Conservation (phyloP, 352 stramenopile species). For the Pythium grandisporangium region DNA sequence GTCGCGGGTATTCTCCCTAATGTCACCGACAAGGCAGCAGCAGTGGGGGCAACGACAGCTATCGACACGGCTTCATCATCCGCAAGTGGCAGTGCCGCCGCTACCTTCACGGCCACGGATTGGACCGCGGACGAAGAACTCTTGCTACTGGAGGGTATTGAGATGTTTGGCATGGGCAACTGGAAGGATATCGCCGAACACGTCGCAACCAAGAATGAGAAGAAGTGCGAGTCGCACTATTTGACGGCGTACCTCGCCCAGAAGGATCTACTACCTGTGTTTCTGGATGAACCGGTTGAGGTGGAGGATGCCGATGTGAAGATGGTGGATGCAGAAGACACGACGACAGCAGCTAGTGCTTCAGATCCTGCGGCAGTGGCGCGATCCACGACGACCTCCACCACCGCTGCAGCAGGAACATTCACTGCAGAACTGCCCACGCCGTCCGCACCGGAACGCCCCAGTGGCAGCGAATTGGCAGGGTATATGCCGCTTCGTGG, state of each 20-base stretch:
- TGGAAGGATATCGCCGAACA: constrained; percentile 91
- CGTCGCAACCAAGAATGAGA: constrained; percentile 77
- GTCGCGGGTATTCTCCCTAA: no score
- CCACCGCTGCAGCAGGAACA: constrained; percentile 7
- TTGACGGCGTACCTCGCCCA: constrained; percentile 64
- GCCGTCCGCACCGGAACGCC: constrained; percentile 17
- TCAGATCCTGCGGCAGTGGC: no score
- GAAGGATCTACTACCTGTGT: constrained; percentile 50
- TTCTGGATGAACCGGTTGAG: constrained; percentile 32
- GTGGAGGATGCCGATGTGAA: constrained; percentile 17
- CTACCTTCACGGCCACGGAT: constrained; percentile 18
- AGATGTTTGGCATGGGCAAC: constrained; percentile 95
- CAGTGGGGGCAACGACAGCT: not conserved
- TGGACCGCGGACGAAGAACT: constrained; percentile 96
- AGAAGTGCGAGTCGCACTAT: constrained; percentile 88
- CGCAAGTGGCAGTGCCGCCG: constrained; percentile 1
- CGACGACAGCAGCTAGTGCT: not conserved
- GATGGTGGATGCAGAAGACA: not conserved
- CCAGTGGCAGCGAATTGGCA: constrained; percentile 47
- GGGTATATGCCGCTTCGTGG: constrained; percentile 96
- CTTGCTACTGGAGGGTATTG: constrained; percentile 92
- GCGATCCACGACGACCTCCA: constrained; percentile 7
- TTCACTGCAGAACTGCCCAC: no score
- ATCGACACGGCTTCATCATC: constrained; percentile 1
- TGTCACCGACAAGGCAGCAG: not conserved